Evolutionary conservation across 345 rosid genomes (phyloP).

Genomic region (Theobroma cacao): DNA sequence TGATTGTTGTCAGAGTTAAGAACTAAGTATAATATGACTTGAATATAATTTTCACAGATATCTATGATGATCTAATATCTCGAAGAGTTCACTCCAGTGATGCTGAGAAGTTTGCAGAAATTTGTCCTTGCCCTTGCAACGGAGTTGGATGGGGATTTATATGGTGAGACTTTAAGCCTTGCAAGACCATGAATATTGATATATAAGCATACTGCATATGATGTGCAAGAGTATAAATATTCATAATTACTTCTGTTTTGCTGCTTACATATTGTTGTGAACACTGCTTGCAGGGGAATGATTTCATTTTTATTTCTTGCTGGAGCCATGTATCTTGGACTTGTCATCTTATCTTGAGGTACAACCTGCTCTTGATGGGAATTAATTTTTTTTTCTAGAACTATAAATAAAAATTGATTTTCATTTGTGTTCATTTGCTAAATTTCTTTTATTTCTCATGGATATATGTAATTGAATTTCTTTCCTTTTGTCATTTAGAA

Average conservation of each 20-base stretch:
- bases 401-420: not conserved
- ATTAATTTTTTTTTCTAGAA: not conserved
- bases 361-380: slow-evolving; percentile 19
- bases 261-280: not conserved
- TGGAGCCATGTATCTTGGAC: slow-evolving; percentile 79
- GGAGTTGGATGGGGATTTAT: slow-evolving; percentile 97
- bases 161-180: slow-evolving; percentile 50
- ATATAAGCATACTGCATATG: not conserved
- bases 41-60: slow-evolving; percentile 45
- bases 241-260: not conserved
- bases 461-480: not conserved
- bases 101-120: slow-evolving; percentile 98
- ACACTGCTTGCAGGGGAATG: slow-evolving; percentile 75
- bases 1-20: not conserved
- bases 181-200: not conserved
- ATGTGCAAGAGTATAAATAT: not conserved
- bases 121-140: slow-evolving; percentile 89
- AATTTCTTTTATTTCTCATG: not conserved
- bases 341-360: slow-evolving; percentile 84
- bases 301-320: slow-evolving; percentile 78
- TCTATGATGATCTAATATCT: slow-evolving; percentile 91
- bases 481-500: not conserved
- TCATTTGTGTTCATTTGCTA: not conserved
- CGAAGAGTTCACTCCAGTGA: slow-evolving; percentile 89
- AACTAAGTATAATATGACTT: not conserved